Evolutionary conservation across 768 basidiomycete species (phyloP), one percentile per base, ranked within the genome.

Genomic region (Kwoniella bestiolae): DNA sequence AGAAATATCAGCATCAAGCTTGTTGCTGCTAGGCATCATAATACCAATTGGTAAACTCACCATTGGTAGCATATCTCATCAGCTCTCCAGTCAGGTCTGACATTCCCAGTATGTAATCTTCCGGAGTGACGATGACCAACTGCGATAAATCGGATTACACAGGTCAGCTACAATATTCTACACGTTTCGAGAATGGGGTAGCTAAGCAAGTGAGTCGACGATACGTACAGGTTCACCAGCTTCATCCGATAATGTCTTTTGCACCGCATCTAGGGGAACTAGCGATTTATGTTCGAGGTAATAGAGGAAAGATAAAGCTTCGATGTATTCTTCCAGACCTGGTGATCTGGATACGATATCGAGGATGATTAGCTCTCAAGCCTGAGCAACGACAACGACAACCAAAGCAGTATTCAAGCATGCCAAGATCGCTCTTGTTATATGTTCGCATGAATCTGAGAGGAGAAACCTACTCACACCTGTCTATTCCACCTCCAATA

Each of bases 41-140:
- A n/a, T n/a, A n/a, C n/a, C n/a, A n/a, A 23, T 26, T 23, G 6
- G 16, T 9, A 6, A n/a, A 53, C 77, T 52, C 87, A 50, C 90
- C 87, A 50, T 92, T 91, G 65, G 97, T 95, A 11, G 92, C 93
- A 68, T 89, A 90, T 34, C 95, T 86, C 96, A 98, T 97, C 26
- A 98, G 86, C 82, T 99, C 96, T 47, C 96, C 96, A 0, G 93
- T 96, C 23, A 99, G 85, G 81, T 99, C 96, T 6, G 92, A 91
- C 29, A 98, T 82, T 5, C 96, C 96, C 2, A 97, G 86, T 14
- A 97, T 83, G 76, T 96, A 98, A 77, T 98, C 94, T 44, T 90
- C 87, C 34, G 87, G 77, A 8, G 91, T 85, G 32, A 94, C 77
- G 3, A 88, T 86, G 71, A 94, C 90, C 69, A 86, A 90, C 94